A percentile compares a stretch with the other conserved stretches of the same genome.
phyloP scores from a whole-genome alignment of 805 yeast species.

The Kodamaea fukazawae region DNA sequence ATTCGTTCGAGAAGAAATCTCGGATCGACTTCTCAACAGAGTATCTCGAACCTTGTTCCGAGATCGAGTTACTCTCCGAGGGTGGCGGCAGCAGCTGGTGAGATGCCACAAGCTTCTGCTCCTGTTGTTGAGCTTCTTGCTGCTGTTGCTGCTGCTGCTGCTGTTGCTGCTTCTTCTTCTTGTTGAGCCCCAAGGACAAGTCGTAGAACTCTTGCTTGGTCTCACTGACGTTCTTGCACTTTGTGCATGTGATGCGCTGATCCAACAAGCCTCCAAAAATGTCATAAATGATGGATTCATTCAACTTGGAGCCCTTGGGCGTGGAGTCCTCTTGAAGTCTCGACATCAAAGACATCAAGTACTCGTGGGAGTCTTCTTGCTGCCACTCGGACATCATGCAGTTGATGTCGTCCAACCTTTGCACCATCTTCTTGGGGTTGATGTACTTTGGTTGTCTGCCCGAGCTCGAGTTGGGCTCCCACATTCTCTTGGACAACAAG shows the following conservation, averaged over 20 bases:
- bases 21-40: slow-evolving; percentile 71
- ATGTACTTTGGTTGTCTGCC: slow-evolving; percentile 44
- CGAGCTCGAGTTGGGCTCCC: slow-evolving; percentile 48
- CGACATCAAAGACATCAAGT: slow-evolving; percentile 86
- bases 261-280: slow-evolving; percentile 89
- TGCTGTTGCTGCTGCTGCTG: neutral
- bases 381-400: slow-evolving; percentile 98
- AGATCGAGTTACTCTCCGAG: too few relatives aligned
- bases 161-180: slow-evolving; percentile 22
- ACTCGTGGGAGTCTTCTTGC: slow-evolving; percentile 97
- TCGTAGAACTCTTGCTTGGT: slow-evolving; percentile 95
- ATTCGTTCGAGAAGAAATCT: slow-evolving; percentile 82
- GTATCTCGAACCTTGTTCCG: slow-evolving; percentile 36
- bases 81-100: too few relatives aligned
- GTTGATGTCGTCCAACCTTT: slow-evolving; percentile 75
- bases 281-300: slow-evolving; percentile 80
- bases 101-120: too few relatives aligned
- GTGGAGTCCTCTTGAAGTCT: slow-evolving; percentile 89
- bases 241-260: slow-evolving; percentile 81
- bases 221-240: slow-evolving; percentile 76
- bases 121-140: neutral
- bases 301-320: slow-evolving; percentile 83
- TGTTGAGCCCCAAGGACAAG: slow-evolving; percentile 73
- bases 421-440: slow-evolving; percentile 73
- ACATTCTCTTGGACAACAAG: slow-evolving; percentile 66